Base-by-base conservation (phyloP, 1,284 basidiomycete genomes). In the Phellopilus nigrolimitatus region DNA sequence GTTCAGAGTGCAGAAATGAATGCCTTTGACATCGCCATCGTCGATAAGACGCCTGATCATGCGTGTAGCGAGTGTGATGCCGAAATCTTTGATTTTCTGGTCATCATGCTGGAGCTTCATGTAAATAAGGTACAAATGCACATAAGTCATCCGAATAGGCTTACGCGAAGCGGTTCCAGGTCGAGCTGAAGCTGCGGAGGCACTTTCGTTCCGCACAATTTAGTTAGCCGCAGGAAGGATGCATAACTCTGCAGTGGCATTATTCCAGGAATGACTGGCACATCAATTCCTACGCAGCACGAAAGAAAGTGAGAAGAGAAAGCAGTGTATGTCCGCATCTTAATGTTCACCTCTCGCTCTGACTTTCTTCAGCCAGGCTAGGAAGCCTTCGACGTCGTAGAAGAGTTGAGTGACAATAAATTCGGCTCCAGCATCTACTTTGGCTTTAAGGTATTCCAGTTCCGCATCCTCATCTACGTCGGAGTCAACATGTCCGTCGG, bases 241-340 rank as follows among this genome's bases (percentile, higher is more conserved):
- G 87, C 80, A 64, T 94, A 97, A 37, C 91, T 97, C 65, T 99
- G 97, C 53, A 99, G 91, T 0, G 97, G 97, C 95, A 99, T 98
- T 56, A 99, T 83, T 4, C 95, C 93, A 2, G 97, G 94, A 50
- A 99, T 87, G 60, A 99, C 86, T 1, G 95, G 95, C 10, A 95
- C 80, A 1, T 71, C 80, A 63, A 99, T 95, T 27, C 95, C 95
- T 89, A 60, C 10, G 31, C 27, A 63, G 33, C 56, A 61, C 38
- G 55, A 33, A n/a, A n/a, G 45, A 13, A 6, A 21, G 6, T 55
- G 4, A 31, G 21, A 27, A 21, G 37, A 43, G 30, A 9, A 5
- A 34, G 13, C n/a, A 39, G 2, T 24, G 31, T 15, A 22, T 34
- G 39, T 22, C 41, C 10, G 24, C 25, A 33, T 24, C 30, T 43